Evolutionary conservation across 805 yeast genomes (phyloP).

Genomic region (Candida quercuum): DNA sequence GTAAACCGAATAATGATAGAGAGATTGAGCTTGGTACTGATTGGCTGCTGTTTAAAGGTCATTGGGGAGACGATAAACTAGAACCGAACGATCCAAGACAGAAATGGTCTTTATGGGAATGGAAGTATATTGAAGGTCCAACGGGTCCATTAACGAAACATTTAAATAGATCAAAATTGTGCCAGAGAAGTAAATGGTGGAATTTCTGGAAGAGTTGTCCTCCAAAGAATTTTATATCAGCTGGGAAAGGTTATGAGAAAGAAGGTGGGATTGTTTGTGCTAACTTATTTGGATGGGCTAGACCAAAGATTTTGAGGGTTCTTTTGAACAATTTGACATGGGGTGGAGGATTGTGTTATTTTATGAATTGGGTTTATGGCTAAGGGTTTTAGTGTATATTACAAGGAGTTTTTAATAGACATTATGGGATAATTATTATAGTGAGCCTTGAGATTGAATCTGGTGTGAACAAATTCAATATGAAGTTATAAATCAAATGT

Average conservation of each 20-base stretch:
- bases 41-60: conserved; percentile 80
- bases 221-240: conserved; percentile 62
- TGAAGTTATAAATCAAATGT: too few species aligned
- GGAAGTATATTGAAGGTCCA: conserved; percentile 91
- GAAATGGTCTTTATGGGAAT: conserved; percentile 80
- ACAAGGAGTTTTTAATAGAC: too few species aligned
- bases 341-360: conserved; percentile 57
- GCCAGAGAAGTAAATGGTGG: conserved; percentile 92
- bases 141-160: conserved; percentile 83
- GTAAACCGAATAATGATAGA: conserved; percentile 21
- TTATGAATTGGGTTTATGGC: conserved; percentile 47
- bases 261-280: conserved; percentile 84
- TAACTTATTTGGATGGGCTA: conserved; percentile 45
- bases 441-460: too few species aligned
- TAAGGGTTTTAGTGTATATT: too few species aligned
- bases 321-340: conserved; percentile 46
- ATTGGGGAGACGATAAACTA: conserved; percentile 86
- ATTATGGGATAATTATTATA: too few species aligned
- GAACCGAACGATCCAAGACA: conserved; percentile 71
- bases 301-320: conserved; percentile 46
- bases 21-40: conserved; percentile 26
- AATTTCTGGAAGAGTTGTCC: conserved; percentile 81
- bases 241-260: conserved; percentile 85
- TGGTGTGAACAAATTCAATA: too few species aligned
- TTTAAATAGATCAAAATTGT: conserved; percentile 60